phyloP scores from a whole-genome alignment of 2,329 filamentous ascomycete genomes.

The Didymella segeticola region DNA sequence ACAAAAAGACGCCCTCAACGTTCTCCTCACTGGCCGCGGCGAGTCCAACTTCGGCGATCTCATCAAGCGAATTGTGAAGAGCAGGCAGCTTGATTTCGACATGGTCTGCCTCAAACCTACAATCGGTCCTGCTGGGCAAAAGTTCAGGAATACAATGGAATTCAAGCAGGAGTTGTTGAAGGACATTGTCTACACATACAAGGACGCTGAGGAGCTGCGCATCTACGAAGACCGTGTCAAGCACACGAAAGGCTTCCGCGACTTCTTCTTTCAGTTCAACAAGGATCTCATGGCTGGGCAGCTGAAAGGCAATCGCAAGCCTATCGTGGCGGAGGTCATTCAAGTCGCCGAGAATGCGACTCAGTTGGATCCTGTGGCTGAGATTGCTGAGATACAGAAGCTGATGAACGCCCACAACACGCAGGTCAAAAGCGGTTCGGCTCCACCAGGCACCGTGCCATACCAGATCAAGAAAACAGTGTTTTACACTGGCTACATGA shows the following conservation, averaged over 20 bases:
- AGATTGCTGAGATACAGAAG: slow-evolving; percentile 84
- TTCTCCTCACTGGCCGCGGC: slow-evolving; percentile 85
- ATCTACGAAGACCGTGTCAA: slow-evolving; percentile 70
- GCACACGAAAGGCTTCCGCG: slow-evolving; percentile 80
- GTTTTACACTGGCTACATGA: slow-evolving; percentile 91
- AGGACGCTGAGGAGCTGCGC: slow-evolving; percentile 77
- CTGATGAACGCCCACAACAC: slow-evolving; percentile 89
- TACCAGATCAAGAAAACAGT: slow-evolving; percentile 84
- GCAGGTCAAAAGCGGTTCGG: slow-evolving; percentile 56
- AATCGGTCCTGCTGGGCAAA: slow-evolving; percentile 79
- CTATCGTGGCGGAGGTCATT: slow-evolving; percentile 80
- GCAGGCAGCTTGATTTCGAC: slow-evolving; percentile 84
- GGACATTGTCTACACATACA: slow-evolving; percentile 85
- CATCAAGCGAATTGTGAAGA: slow-evolving; percentile 78
- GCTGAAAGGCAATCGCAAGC: slow-evolving; percentile 61
- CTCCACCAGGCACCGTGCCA: slow-evolving; percentile 54
- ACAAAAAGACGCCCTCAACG: slow-evolving; percentile 82
- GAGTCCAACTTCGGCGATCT: slow-evolving; percentile 79
- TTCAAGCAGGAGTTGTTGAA: slow-evolving; percentile 91
- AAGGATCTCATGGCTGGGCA: slow-evolving; percentile 56
- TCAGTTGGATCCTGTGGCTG: slow-evolving; percentile 76
- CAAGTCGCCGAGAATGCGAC: slow-evolving; percentile 81
- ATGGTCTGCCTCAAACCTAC: slow-evolving; percentile 86
- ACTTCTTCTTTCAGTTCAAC: slow-evolving; percentile 84
- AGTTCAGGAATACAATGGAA: slow-evolving; percentile 81